Evolutionary conservation across 176 grass and related monocot genomes (phyloP), one percentile per base, ranked within the genome.

Genomic region (Secale cereale): DNA sequence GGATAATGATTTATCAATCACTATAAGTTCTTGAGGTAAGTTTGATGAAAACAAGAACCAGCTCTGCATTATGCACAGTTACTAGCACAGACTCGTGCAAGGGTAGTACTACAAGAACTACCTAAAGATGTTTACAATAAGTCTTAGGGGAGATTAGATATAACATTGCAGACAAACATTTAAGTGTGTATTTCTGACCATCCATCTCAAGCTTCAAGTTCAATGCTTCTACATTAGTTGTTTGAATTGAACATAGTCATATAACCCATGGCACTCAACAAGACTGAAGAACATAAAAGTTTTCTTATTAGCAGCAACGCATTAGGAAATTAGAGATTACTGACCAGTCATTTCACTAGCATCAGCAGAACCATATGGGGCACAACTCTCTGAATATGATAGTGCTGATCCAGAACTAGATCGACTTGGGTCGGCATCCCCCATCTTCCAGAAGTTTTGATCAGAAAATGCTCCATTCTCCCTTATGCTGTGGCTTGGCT

Each of bases 371-470:
- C 86, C 71, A 89, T 92, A 89, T 75, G 91, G 86, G 15, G 88
- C 92, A 71, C 87, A 94, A 89, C 88, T 97, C 69, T 97, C 95
- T 77, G 92, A 93, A 82, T 92, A 94, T 76, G 95, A 94, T 69
- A 94, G 59, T 63, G 74, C 92, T 67, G 92, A 94, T 68, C 95
- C 90, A 78, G 92, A 91, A 91, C 91, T 91, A 93, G 95, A 90
- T 56, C 76, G 83, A 84, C 82, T 89, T 69, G 82, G 79, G 88
- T 90, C 87, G 19, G 28, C 70, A 76, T 86, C 90, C 72, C 72
- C 87, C 85, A 90, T 92, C 81, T 87, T 92, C 85, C 74, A 74
- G 85, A 97, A 97, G 79, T 94, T 97, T 74, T 94, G 92, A 81
- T 82, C 85, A 77, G 92, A 94, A 84, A 89, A 97, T 83, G 72